Base-by-base conservation (phyloP, 306 rosid genomes). In the Cucumis cinereus region DNA sequence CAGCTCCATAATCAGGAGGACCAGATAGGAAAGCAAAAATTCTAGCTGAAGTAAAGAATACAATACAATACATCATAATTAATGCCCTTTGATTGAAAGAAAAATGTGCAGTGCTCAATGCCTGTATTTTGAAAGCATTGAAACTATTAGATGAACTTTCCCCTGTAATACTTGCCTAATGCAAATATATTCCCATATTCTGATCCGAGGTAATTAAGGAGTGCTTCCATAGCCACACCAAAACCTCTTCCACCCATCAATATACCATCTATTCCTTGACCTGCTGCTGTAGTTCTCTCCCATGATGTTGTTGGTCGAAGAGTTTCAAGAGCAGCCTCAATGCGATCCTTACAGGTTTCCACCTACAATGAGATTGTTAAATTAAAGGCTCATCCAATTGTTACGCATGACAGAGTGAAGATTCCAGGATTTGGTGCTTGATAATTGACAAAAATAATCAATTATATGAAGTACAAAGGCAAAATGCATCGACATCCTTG, bases 171-270 rank as follows among this genome's bases (percentile, higher is more conserved):
- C 60, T 73, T 86, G 90, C 97, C 98, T 91, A 94, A 83, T 68
- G 97, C 98, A 86, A 94, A 94, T 61, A 93, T 91, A 87, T 83
- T 94, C 78, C 96, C 98, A 84, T 91, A 94, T 87, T 94, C 98
- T 59, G 96, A 94, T 81, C 94, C 98, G 81, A 94, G 96, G 79
- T 94, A 91, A 84, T 81, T 88, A 80, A 93, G 82, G 80, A 94
- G 96, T 61, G 93, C 89, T 84, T 94, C 97, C 91, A 91, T 94
- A 73, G 98, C 96, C 75, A 81, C 87, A 70, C 97, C 97, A 85
- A 94, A 91, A 77, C 98, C 98, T 45, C 98, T 88, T 67, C 97
- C 95, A 23, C 98, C 98, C 77, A 94, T 86, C 87, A 94, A 83
- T 72, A 91, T 88, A 78, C 97, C 97, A 75, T 90, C 98, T 81